Evolutionary conservation across 768 basidiomycete species (phyloP).

Genomic region (Lentinula sp.): DNA sequence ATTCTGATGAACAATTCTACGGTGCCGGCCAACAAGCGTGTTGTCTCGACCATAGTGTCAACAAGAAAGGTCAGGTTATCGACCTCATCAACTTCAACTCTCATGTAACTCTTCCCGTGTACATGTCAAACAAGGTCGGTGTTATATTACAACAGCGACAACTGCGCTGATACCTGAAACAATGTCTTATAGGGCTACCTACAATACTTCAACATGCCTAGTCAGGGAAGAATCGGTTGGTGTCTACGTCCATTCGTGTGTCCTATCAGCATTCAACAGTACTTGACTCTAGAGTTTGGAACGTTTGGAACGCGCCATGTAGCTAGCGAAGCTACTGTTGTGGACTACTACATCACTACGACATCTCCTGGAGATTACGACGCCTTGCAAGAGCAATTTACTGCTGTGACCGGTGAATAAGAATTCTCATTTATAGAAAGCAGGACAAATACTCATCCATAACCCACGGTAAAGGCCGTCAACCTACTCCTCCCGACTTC

Average conservation of each 20-base stretch:
- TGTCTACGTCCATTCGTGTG: neutral
- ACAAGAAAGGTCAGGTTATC: constrained; percentile 32
- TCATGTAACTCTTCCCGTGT: constrained; percentile 27
- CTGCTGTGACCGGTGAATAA: constrained; percentile 24
- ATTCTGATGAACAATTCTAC: constrained; percentile 28
- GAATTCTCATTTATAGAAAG: neutral
- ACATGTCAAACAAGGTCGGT: constrained; percentile 30
- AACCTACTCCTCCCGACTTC: constrained; percentile 30
- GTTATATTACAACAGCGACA: neutral
- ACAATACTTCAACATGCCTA: constrained; percentile 30
- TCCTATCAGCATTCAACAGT: neutral
- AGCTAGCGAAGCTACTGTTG: constrained; percentile 24
- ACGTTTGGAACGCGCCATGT: constrained; percentile 25
- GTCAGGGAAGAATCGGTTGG: constrained; percentile 27
- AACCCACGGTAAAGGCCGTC: constrained; percentile 18
- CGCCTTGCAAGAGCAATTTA: constrained; percentile 28
- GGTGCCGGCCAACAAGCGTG: constrained; percentile 31
- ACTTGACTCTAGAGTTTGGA: constrained; percentile 20
- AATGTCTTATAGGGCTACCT: constrained; percentile 22
- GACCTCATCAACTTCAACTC: constrained; percentile 32
- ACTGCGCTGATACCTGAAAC: neutral
- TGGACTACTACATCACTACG: constrained; percentile 31
- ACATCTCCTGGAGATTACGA: constrained; percentile 30
- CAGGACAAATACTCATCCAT: neutral
- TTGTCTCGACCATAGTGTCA: constrained; percentile 28